These are phyloP conservation scores for Planoprotostelium fungivorum DNA, from an alignment of 78 protist species.

Conservation along the genomic window DNA sequence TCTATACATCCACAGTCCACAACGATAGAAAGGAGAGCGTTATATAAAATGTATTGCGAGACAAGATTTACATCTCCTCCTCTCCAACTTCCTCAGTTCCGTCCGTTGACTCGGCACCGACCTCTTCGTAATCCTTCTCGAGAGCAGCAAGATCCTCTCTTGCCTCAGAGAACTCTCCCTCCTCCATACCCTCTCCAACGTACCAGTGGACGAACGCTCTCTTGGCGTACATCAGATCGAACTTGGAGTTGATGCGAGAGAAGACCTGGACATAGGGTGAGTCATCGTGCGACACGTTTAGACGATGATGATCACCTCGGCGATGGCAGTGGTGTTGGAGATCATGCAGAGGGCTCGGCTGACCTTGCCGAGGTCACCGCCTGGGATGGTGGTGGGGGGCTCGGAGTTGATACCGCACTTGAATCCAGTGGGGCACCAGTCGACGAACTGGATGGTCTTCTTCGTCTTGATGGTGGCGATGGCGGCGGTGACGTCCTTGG, in stretches of 20 bases:
- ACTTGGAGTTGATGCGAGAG: slow-evolving; percentile 86
- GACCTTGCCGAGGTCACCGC: slow-evolving; percentile 81
- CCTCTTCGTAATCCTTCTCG: slow-evolving; percentile 70
- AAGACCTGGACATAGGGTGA: no score
- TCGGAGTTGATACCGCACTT: slow-evolving; percentile 91
- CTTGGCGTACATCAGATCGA: slow-evolving; percentile 97
- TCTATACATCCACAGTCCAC: no score
- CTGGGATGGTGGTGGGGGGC: slow-evolving; percentile 75
- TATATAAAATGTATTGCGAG: no score
- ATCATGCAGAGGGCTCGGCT: slow-evolving; percentile 82
- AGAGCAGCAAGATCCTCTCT: slow-evolving; percentile 93
- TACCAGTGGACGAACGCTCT: slow-evolving; percentile 95
- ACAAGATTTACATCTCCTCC: neutral
- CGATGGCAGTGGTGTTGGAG: slow-evolving; percentile 93
- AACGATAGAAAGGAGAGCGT: no score
- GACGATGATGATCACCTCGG: no score
- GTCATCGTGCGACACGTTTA: no score
- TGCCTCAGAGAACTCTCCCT: slow-evolving; percentile 96
- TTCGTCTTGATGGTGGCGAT: slow-evolving; percentile 84
- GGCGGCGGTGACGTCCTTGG: slow-evolving; percentile 82
- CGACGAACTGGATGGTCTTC: slow-evolving; percentile 90
- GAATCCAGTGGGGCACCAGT: slow-evolving; percentile 96
- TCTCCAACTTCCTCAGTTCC: neutral
- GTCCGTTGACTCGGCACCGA: neutral
- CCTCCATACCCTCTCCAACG: slow-evolving; percentile 98